A percentile compares a stretch with the other conserved stretches of the same genome.
Evolutionary conservation across 2,329 filamentous ascomycete species (phyloP).

Genomic region (Rhynchosporium secalis): DNA sequence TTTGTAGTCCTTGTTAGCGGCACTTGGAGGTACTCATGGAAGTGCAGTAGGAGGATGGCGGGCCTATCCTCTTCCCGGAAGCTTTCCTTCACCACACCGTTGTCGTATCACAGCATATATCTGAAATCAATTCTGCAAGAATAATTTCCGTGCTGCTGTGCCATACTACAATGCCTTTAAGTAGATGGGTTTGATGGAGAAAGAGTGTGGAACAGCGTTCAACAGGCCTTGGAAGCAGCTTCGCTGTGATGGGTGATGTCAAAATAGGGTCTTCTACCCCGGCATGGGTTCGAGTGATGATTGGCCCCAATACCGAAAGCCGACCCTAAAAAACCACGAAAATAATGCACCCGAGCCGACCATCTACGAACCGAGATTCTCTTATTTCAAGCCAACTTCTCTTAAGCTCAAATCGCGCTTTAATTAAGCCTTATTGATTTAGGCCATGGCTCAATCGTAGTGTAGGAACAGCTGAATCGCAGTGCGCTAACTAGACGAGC

Average conservation of each 20-base stretch:
- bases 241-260: neutral
- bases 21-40: neutral
- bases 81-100: neutral
- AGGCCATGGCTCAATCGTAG: too few relatives aligned
- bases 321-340: neutral
- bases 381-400: too few relatives aligned
- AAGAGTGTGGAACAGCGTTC: neutral
- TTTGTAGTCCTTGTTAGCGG: neutral
- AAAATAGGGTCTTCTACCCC: constrained; percentile 3
- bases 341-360: neutral
- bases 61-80: neutral
- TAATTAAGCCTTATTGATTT: too few relatives aligned
- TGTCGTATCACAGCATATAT: neutral
- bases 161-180: neutral
- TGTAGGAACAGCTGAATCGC: too few relatives aligned
- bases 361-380: too few relatives aligned
- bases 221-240: neutral
- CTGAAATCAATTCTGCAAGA: neutral
- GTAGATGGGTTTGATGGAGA: too few relatives aligned
- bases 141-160: neutral
- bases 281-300: neutral
- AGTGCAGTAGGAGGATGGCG: neutral
- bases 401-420: too few relatives aligned
- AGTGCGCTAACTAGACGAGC: too few relatives aligned
- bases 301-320: neutral